Conservation (phyloP, 345 rosid species). For the Lumnitzera littorea region DNA sequence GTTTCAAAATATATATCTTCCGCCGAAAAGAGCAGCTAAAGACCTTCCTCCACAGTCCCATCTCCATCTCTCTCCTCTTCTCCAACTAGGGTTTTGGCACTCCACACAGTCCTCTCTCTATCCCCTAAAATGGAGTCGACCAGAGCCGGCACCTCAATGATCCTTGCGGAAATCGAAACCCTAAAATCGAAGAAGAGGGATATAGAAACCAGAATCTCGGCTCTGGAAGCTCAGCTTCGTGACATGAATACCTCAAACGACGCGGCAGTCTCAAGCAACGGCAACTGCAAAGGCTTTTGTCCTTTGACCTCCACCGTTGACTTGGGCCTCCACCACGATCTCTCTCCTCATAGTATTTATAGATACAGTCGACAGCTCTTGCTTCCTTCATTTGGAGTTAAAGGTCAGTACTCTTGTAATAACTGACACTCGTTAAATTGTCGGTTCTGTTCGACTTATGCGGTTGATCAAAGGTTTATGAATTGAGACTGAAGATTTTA, state of each 20-base stretch:
- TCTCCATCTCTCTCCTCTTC: not conserved
- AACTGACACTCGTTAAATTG: not conserved
- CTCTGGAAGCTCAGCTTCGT: constrained; percentile 63
- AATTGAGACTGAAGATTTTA: no score
- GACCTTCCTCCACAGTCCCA: not conserved
- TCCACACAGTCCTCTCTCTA: not conserved
- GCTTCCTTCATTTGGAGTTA: constrained; percentile 81
- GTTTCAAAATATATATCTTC: no score
- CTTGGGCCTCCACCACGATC: constrained; percentile 34
- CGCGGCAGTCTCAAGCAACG: not conserved
- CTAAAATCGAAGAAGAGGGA: constrained; percentile 41
- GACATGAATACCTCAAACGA: constrained; percentile 17
- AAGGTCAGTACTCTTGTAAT: constrained; percentile 32
- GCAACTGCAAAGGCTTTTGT: constrained; percentile 17
- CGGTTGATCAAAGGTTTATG: no score
- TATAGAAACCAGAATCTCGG: constrained; percentile 53
- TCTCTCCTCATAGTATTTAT: constrained; percentile 60
- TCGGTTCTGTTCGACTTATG: not conserved
- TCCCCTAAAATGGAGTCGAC: constrained; percentile 26
- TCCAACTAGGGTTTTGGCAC: not conserved
- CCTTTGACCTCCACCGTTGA: constrained; percentile 19
- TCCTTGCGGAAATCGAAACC: constrained; percentile 33
- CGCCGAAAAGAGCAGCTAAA: not conserved
- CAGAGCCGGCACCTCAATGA: constrained; percentile 19
- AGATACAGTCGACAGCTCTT: constrained; percentile 93